Percentiles rank a stretch among this genome's conserved stretches.
These are phyloP conservation scores for Escovopsis sp. DNA, from an alignment of 2,329 filamentous ascomycete genomes.

Conservation along the genomic window DNA sequence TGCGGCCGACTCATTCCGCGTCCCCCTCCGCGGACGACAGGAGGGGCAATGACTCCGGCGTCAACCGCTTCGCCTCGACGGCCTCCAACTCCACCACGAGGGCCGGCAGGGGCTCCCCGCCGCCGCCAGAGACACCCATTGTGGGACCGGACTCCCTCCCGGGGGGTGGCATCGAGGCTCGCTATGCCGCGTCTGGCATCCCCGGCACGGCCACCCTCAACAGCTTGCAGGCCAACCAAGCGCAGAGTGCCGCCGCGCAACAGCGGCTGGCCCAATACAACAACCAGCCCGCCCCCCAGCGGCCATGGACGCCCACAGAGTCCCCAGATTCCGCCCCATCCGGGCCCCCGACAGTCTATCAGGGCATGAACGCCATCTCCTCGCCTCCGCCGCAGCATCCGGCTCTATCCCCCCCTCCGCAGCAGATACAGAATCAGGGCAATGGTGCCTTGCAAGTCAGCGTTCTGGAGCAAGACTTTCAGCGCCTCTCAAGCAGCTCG, in stretches of 20 bases:
- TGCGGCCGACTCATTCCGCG: conserved; percentile 3
- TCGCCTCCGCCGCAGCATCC: conserved; percentile 30
- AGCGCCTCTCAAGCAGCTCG: conserved; percentile 66
- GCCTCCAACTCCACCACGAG: conserved; percentile 88
- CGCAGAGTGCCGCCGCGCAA: conserved; percentile 62
- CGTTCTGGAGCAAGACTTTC: conserved; percentile 74
- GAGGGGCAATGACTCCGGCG: conserved; percentile 28
- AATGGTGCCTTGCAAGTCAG: conserved; percentile 39
- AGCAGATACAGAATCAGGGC: conserved; percentile 17
- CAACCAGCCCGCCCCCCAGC: conserved; percentile 20
- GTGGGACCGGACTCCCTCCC: conserved; percentile 56
- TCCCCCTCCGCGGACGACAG: conserved; percentile 9
- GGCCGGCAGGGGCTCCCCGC: conserved; percentile 82
- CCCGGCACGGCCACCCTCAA: conserved; percentile 72
- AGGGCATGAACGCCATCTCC: conserved; percentile 61
- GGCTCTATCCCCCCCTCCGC: conserved; percentile 28
- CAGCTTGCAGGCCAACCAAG: conserved; percentile 46
- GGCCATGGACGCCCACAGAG: conserved; percentile 94
- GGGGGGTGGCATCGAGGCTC: conserved; percentile 72
- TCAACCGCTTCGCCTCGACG: conserved; percentile 59
- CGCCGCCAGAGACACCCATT: conserved; percentile 84
- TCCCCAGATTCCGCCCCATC: conserved; percentile 73
- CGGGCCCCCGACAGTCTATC: conserved; percentile 82
- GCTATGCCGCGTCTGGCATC: conserved; percentile 83
- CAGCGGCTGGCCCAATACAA: conserved; percentile 71